These are phyloP conservation scores for Perkinsus olseni DNA, from an alignment of 169 alveolate species.

Conservation along the genomic window DNA sequence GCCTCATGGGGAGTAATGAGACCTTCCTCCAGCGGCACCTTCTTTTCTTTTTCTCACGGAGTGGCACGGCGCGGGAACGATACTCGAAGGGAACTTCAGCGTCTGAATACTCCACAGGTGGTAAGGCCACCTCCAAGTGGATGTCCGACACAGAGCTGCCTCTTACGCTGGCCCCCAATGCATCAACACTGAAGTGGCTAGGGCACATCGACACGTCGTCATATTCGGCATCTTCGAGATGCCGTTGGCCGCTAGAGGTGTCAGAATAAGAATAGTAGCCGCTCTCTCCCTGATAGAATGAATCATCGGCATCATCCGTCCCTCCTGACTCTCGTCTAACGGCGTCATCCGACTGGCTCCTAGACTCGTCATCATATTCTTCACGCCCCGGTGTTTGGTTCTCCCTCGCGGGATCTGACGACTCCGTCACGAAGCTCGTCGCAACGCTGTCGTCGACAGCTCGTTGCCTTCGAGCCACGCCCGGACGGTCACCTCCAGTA, in stretches of 20 bases:
- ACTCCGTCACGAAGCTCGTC: background rate
- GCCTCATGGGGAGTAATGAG: background rate
- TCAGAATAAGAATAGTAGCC: background rate
- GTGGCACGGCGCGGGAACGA: background rate
- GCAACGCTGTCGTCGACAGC: background rate
- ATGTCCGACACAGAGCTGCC: background rate
- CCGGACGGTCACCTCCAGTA: background rate
- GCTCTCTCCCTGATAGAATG: background rate
- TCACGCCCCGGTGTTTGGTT: background rate
- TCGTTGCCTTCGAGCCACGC: background rate
- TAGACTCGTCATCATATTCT: background rate
- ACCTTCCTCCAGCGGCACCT: background rate
- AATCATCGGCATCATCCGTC: background rate
- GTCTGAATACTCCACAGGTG: background rate
- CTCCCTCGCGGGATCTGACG: background rate
- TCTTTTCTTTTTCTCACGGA: background rate
- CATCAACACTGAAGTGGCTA: background rate
- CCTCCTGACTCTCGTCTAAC: background rate
- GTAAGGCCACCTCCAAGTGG: background rate
- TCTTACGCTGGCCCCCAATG: background rate
- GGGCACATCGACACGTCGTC: background rate
- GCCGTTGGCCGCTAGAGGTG: background rate
- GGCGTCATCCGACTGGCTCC: background rate
- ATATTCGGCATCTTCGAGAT: background rate
- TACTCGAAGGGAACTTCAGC: background rate